phyloP scores from a whole-genome alignment of 1,139 yeast genomes.

The Yamadazyma dushanensis region DNA sequence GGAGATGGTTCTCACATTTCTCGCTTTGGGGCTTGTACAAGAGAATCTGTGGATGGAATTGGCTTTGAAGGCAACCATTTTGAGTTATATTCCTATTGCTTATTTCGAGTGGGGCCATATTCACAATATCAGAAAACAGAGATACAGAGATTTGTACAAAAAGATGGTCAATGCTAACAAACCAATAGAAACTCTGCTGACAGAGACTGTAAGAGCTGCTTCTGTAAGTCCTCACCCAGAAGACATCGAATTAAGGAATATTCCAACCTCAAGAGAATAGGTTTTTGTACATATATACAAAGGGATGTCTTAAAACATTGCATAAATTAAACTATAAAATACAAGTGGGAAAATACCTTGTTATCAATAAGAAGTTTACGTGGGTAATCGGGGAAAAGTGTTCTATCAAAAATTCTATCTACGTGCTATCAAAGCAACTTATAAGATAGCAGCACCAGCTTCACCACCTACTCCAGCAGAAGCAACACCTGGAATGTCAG shows the following conservation, averaged over 20 bases:
- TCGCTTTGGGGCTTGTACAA: slow-evolving; percentile 47
- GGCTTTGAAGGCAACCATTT: slow-evolving; percentile 26
- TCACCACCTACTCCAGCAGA: slow-evolving; percentile 10
- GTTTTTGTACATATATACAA: slow-evolving; percentile 1
- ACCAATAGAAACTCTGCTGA: neutral
- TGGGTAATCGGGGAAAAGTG: slow-evolving; percentile 3
- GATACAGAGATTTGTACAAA: slow-evolving; percentile 20
- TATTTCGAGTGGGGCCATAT: slow-evolving; percentile 39
- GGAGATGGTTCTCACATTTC: slow-evolving; percentile 54
- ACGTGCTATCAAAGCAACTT: neutral
- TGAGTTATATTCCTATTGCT: slow-evolving; percentile 38
- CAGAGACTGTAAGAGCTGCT: slow-evolving; percentile 4
- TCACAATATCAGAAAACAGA: slow-evolving; percentile 20
- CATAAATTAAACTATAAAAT: neutral
- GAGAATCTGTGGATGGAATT: slow-evolving; percentile 32
- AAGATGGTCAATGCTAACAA: slow-evolving; percentile 9
- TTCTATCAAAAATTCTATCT: slow-evolving; percentile 6
- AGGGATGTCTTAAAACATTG: neutral
- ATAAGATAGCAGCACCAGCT: slow-evolving; percentile 11
- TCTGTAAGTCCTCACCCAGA: slow-evolving; percentile 13
- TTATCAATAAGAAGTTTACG: neutral
- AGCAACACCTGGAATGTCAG: slow-evolving; percentile 10
- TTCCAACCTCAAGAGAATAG: slow-evolving; percentile 7
- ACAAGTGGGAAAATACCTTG: slow-evolving; percentile 9
- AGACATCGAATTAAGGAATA: slow-evolving; percentile 13